Base-by-base conservation (phyloP, 1,284 basidiomycete species). In the Phellinidium pouzarii region DNA sequence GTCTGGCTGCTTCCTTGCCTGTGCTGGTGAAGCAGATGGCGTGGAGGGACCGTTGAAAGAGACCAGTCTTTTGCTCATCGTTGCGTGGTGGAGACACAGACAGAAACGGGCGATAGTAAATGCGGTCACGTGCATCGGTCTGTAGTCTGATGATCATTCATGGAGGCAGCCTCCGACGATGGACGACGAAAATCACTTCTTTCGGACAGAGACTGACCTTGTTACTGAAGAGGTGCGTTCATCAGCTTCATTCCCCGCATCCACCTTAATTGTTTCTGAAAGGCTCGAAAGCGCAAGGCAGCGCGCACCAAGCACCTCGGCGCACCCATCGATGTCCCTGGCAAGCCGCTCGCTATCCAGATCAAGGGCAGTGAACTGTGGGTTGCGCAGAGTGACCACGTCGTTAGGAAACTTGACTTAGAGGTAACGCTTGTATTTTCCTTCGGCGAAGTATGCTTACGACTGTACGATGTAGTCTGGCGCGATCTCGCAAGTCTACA, bases 331-430 rank as follows among this genome's bases (percentile, higher is more conserved):
- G 72, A 82, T 52, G 74, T 94, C 20, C 65, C 73, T 9, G 87
- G 85, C 43, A 91, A 87, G 61, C 81, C 91, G 1, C 69, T 96
- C 31, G 80, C 78, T 36, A 70, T 95, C 3, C 68, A 80, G 25
- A 67, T 96, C 36, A 70, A 75, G 29, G 83, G 74, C 3, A 75
- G 78, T 26, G 69, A 79, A 22, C 89, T 80, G 0, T 96, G 88
- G 87, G 81, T 91, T 44, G 92, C 88, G 19, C 92, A 94, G 65
- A 93, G 86, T 62, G 87, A 88, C 0, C 80, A 83, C 56, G 76
- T 86, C 9, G 77, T 82, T 8, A 77, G 85, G 47, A 82, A 84
- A 60, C 63, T 93, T 29, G 80, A 91, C 62, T 67, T 95, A 22
- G 77, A 87, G 73, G 93, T 91, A 46, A 61, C 17, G 26, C 6